Evolutionary conservation across 257 asterid genomes (phyloP).

Genomic region (Fraxinus americana): DNA sequence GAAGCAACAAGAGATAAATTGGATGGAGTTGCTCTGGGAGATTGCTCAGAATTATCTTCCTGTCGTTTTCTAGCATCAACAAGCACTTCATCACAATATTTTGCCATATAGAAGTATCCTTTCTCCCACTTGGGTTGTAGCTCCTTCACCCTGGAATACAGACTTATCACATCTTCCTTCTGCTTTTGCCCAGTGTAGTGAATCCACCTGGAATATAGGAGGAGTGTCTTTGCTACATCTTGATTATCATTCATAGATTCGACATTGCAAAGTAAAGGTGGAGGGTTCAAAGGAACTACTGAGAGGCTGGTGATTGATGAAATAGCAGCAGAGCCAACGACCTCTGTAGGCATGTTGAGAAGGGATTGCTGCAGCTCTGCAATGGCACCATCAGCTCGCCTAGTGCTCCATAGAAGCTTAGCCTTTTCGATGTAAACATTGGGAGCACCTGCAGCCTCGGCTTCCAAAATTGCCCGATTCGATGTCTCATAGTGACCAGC

Average conservation of each 20-base stretch:
- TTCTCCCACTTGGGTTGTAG: conserved; percentile 97
- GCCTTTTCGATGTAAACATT: conserved; percentile 95
- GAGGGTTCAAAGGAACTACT: conserved; percentile 77
- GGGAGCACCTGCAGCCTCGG: conserved; percentile 79
- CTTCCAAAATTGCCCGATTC: conserved; percentile 91
- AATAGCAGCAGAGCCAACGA: conserved; percentile 80
- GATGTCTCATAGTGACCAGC: conserved; percentile 99
- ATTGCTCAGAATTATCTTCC: conserved; percentile 62
- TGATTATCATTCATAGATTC: conserved; percentile 57
- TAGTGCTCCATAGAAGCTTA: conserved; percentile 96
- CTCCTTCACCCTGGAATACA: conserved; percentile 89
- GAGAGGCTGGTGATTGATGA: conserved; percentile 89
- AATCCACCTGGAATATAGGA: conserved; percentile 91
- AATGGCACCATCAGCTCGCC: conserved; percentile 92
- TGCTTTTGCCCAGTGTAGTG: conserved; percentile 97
- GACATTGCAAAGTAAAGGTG: conserved; percentile 59
- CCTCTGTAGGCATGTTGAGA: conserved; percentile 82
- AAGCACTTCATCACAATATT: conserved; percentile 90
- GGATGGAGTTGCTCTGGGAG: conserved; percentile 51
- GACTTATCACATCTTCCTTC: conserved; percentile 86
- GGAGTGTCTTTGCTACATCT: conserved; percentile 88
- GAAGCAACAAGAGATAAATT: conserved; percentile 51
- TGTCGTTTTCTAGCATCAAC: conserved; percentile 96
- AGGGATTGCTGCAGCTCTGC: conserved; percentile 97
- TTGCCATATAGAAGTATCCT: conserved; percentile 93